These are phyloP conservation scores for Kodamaea jinghongensis DNA, from an alignment of 805 yeast genomes.

Conservation along the genomic window DNA sequence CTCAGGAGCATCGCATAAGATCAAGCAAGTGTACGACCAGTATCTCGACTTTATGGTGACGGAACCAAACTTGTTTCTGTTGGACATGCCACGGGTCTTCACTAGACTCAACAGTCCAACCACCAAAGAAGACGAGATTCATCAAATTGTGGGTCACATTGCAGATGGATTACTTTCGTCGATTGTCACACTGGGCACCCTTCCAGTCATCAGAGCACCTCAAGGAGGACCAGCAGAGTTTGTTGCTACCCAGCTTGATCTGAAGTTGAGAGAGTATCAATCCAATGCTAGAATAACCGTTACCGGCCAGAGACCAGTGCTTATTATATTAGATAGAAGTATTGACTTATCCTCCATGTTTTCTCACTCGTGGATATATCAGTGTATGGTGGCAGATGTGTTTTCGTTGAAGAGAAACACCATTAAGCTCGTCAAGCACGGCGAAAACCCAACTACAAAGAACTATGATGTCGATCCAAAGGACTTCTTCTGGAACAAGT, in stretches of 20 bases:
- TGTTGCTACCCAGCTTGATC: slow-evolving; percentile 83
- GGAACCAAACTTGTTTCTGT: slow-evolving; percentile 84
- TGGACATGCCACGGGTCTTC: slow-evolving; percentile 67
- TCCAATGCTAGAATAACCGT: slow-evolving; percentile 51
- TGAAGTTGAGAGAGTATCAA: slow-evolving; percentile 79
- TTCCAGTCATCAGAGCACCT: slow-evolving; percentile 90
- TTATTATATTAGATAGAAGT: slow-evolving; percentile 82
- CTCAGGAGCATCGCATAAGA: slow-evolving; percentile 64
- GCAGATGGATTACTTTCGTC: slow-evolving; percentile 80
- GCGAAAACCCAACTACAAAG: slow-evolving; percentile 39
- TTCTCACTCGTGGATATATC: slow-evolving; percentile 96
- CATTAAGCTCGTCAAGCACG: slow-evolving; percentile 52
- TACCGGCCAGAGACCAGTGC: slow-evolving; percentile 59
- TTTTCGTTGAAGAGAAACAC: slow-evolving; percentile 81
- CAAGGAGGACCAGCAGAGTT: slow-evolving; percentile 94
- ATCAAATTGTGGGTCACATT: slow-evolving; percentile 60
- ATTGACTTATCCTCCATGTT: slow-evolving; percentile 92
- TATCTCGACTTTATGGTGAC: slow-evolving; percentile 89
- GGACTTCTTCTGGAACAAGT: slow-evolving; percentile 88
- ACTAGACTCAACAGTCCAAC: slow-evolving; percentile 65
- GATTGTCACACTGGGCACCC: slow-evolving; percentile 69
- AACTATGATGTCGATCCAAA: slow-evolving; percentile 86
- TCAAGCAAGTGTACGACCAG: slow-evolving; percentile 91
- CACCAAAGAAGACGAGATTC: slow-evolving; percentile 74
- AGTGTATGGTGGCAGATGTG: slow-evolving; percentile 92